A percentile compares a stretch with the other conserved stretches of the same genome.
Evolutionary conservation across 371 early-diverging fungal species (phyloP).

Genomic region (Mortierella sp.): DNA sequence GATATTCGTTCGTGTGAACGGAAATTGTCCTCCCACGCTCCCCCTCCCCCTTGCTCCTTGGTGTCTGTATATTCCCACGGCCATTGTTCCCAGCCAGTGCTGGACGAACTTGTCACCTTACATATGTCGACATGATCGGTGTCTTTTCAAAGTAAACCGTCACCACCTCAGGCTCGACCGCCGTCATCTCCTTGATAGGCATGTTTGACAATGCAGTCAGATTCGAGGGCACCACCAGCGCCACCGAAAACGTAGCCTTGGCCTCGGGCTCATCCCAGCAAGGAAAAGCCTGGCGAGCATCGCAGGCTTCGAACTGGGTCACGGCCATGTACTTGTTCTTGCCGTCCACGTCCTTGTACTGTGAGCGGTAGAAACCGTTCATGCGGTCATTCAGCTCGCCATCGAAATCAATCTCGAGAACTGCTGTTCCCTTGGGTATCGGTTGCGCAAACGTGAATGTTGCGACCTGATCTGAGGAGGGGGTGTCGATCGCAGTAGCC

Average conservation of each 20-base stretch:
- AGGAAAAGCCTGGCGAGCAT: slow-evolving; percentile 90
- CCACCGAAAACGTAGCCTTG: slow-evolving; percentile 90
- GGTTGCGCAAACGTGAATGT: slow-evolving; percentile 64
- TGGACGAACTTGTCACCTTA: no score
- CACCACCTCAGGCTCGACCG: slow-evolving; percentile 46
- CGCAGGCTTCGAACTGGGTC: slow-evolving; percentile 95
- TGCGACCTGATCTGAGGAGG: slow-evolving; percentile 66
- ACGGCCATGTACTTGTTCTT: slow-evolving; percentile 74
- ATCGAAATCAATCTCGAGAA: slow-evolving; percentile 69
- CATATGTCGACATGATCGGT: slow-evolving; percentile 92
- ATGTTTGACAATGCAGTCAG: slow-evolving; percentile 89
- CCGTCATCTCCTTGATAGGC: slow-evolving; percentile 63
- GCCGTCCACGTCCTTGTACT: slow-evolving; percentile 73
- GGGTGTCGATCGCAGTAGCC: slow-evolving; percentile 57
- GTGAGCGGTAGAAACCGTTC: slow-evolving; percentile 87
- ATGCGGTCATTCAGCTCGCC: slow-evolving; percentile 84
- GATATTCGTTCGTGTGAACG: no score
- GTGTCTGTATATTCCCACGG: no score
- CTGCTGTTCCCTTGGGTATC: slow-evolving; percentile 62
- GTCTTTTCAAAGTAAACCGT: slow-evolving; percentile 81
- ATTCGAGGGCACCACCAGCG: slow-evolving; percentile 72
- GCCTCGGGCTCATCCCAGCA: slow-evolving; percentile 92
- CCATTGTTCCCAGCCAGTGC: no score
- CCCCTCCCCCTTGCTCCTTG: no score
- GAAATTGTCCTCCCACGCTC: no score